Percentiles rank a stretch among this genome's conserved stretches.
phyloP scores from a whole-genome alignment of 1,284 basidiomycete species.

The Ceratobasidium sp. region DNA sequence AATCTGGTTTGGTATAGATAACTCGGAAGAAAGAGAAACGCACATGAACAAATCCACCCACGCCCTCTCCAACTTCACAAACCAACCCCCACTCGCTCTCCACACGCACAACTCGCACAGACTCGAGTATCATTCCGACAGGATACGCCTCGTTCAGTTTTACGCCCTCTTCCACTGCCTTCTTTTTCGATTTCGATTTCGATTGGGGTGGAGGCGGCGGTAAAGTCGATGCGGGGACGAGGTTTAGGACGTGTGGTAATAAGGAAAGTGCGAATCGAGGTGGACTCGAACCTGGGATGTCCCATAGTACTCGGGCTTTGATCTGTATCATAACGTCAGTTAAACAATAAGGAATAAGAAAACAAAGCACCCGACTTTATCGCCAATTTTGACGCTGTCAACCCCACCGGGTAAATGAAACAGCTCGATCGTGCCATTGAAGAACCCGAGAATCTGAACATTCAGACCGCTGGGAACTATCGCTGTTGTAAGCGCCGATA shows the following conservation, averaged over 20 bases:
- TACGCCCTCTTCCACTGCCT: slow-evolving; percentile 50
- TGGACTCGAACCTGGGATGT: slow-evolving; percentile 76
- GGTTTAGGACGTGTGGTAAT: slow-evolving; percentile 75
- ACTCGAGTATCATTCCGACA: slow-evolving; percentile 79
- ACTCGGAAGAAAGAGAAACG: slow-evolving; percentile 55
- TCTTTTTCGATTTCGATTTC: slow-evolving; percentile 33
- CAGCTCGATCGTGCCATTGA: slow-evolving; percentile 91
- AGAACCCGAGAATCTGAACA: slow-evolving; percentile 93
- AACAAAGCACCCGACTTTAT: slow-evolving; percentile 68
- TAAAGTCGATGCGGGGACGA: slow-evolving; percentile 59
- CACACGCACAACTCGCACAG: slow-evolving; percentile 79
- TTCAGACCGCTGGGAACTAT: slow-evolving; percentile 86
- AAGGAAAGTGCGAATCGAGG: slow-evolving; percentile 87
- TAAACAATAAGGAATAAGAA: background rate
- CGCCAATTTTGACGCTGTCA: slow-evolving; percentile 77
- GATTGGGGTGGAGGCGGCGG: slow-evolving; percentile 12
- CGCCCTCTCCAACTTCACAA: slow-evolving; percentile 73
- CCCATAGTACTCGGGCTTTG: slow-evolving; percentile 90
- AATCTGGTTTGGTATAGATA: slow-evolving; percentile 1
- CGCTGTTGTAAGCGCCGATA: slow-evolving; percentile 88
- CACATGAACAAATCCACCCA: slow-evolving; percentile 90
- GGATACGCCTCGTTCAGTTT: slow-evolving; percentile 73
- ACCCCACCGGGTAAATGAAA: slow-evolving; percentile 77
- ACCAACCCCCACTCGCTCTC: slow-evolving; percentile 87
- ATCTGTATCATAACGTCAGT: slow-evolving; percentile 60